Conservation (phyloP, 306 rosid species). For the Crotalaria pallida region DNA sequence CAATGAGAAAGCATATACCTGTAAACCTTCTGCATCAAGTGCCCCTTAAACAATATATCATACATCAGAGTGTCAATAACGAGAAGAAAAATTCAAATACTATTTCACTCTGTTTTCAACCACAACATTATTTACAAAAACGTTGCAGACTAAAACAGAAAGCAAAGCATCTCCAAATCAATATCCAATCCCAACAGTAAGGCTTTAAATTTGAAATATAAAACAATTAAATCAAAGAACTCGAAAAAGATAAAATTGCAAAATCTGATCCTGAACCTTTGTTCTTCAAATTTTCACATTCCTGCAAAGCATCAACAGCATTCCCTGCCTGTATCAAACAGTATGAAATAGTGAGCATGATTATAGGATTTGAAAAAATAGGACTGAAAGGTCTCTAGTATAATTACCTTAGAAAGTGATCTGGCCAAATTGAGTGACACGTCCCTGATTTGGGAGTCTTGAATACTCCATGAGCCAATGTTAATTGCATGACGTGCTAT, state of each 20-base stretch:
- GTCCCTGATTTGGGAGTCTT: constrained; percentile 48
- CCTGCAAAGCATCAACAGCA: constrained; percentile 63
- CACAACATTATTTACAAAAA: background rate
- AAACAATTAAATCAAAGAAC: background rate
- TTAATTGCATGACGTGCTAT: constrained; percentile 59
- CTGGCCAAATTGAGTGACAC: constrained; percentile 80
- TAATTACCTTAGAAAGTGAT: constrained; percentile 58
- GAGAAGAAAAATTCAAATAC: background rate
- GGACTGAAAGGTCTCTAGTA: constrained; percentile 8
- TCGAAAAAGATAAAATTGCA: constrained; percentile 1
- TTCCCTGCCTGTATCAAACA: constrained; percentile 68
- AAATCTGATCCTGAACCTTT: constrained; percentile 44
- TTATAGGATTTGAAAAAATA: background rate
- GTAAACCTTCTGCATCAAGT: constrained; percentile 69
- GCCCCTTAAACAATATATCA: constrained; percentile 49
- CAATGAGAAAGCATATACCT: constrained; percentile 69
- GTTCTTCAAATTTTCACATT: constrained; percentile 74
- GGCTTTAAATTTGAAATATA: background rate
- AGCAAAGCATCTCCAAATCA: background rate
- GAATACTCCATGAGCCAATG: constrained; percentile 30
- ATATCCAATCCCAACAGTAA: constrained; percentile 4
- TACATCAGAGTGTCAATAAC: constrained; percentile 14
- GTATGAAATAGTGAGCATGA: constrained; percentile 2
- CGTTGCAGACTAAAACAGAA: background rate
- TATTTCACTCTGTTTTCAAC: constrained; percentile 1